Evolutionary conservation across 495 filamentous ascomycete species (phyloP).

Genomic region (Penicillium cinerascens): DNA sequence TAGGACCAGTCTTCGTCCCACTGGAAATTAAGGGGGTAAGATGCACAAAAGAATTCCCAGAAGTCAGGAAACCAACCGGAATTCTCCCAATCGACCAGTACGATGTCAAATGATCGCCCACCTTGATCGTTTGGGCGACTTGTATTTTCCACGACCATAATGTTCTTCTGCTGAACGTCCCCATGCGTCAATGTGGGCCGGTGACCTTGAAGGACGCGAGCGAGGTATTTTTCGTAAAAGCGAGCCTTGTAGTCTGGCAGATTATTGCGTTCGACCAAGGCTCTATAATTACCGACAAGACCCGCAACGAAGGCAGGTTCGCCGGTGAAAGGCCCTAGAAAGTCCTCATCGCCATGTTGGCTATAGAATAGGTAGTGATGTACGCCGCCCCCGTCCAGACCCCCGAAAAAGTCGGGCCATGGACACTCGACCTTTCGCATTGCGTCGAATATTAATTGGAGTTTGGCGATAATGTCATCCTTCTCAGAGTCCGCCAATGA

Average conservation of each 20-base stretch:
- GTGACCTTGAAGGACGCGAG: conserved; percentile 21
- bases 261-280: conserved; percentile 17
- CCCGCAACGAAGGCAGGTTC: conserved; percentile 24
- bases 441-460: conserved; percentile 17
- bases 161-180: conserved; percentile 30
- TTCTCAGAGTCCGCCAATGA: conserved; percentile 23
- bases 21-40: conserved; percentile 11
- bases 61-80: conserved; percentile 27
- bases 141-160: conserved; percentile 24
- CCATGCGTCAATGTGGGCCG: conserved; percentile 28
- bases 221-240: conserved; percentile 22
- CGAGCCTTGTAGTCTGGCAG: conserved; percentile 22
- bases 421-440: conserved; percentile 21
- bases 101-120: conserved; percentile 24
- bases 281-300: conserved; percentile 22
- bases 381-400: conserved; percentile 18
- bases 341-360: conserved; percentile 14
- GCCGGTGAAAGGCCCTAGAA: conserved; percentile 20
- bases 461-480: conserved; percentile 22
- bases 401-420: conserved; percentile 20
- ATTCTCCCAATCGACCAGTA: conserved; percentile 26
- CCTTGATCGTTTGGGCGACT: conserved; percentile 18
- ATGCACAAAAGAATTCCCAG: conserved; percentile 29
- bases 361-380: conserved; percentile 25
- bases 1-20: conserved; percentile 29